Evolutionary conservation across 2,329 filamentous ascomycete species (phyloP).

Genomic region (Calycina herbarum): DNA sequence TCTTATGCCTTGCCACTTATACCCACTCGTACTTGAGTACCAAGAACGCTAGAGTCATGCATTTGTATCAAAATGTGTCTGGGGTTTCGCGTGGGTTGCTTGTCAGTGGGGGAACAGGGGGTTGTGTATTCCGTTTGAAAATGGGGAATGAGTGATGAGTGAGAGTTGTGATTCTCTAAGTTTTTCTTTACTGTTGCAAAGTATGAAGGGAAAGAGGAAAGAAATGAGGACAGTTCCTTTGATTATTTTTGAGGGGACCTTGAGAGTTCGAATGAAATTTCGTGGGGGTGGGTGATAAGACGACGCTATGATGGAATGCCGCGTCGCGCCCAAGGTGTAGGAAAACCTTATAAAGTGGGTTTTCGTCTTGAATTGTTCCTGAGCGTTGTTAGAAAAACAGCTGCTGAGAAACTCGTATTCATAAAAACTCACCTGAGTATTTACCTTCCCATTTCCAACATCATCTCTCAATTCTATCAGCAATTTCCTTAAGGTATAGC

Average conservation of each 20-base stretch:
- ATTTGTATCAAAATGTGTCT: not conserved
- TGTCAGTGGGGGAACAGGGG: not conserved
- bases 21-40: not conserved
- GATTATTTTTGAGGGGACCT: not conserved
- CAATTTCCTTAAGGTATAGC: not conserved
- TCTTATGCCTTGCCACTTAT: not conserved
- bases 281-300: not conserved
- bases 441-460: not conserved
- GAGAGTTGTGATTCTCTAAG: not conserved
- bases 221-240: not conserved
- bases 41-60: slow-evolving; percentile 3
- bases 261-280: not conserved
- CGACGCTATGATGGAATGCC: slow-evolving; percentile 7
- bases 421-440: not conserved
- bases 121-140: not conserved
- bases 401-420: no score
- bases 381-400: no score
- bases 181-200: not conserved
- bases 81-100: slow-evolving; percentile 6
- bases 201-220: not conserved
- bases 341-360: slow-evolving; percentile 18
- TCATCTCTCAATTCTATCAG: not conserved
- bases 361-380: not conserved
- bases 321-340: slow-evolving; percentile 15
- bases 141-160: not conserved